Evolutionary conservation across 768 basidiomycete species (phyloP).

Genomic region (Glaciozyma antarctica): DNA sequence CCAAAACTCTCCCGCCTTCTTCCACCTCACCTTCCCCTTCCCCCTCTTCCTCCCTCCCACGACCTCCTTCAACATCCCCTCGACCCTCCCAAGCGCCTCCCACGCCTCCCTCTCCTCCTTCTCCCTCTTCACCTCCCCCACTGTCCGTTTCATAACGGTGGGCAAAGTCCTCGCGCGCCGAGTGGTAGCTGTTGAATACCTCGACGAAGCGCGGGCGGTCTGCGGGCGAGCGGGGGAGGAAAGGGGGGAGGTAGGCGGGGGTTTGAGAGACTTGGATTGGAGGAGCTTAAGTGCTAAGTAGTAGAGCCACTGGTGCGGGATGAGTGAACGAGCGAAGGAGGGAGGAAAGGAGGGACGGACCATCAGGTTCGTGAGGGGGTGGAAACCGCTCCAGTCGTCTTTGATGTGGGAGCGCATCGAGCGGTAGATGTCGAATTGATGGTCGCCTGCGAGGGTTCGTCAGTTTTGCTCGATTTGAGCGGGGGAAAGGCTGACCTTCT

Average conservation of each 20-base stretch:
- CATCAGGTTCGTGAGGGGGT: constrained; percentile 81
- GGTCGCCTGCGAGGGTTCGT: constrained; percentile 51
- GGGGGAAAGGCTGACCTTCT: constrained; percentile 50
- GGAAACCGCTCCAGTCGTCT: constrained; percentile 62
- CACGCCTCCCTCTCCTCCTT: not conserved
- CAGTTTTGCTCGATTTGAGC: not conserved
- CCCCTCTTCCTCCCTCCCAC: not conserved
- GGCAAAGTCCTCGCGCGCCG: too few species aligned
- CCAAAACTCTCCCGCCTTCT: not conserved
- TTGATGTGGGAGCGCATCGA: constrained; percentile 62
- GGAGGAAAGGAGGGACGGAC: constrained; percentile 44
- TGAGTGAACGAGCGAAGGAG: not conserved
- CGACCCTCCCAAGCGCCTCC: not conserved
- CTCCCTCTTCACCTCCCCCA: not conserved
- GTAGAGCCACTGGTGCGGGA: constrained; percentile 65
- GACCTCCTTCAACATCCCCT: not conserved
- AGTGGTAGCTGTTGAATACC: too few species aligned
- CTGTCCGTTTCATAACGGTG: not conserved
- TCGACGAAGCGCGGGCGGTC: too few species aligned
- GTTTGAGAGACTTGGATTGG: constrained; percentile 55
- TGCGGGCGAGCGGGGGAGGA: not conserved
- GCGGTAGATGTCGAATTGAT: constrained; percentile 91
- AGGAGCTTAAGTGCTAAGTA: constrained; percentile 69
- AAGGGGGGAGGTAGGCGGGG: constrained; percentile 38
- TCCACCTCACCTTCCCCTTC: not conserved